phyloP scores from a whole-genome alignment of 306 rosid species.

The Pyrus communis region DNA sequence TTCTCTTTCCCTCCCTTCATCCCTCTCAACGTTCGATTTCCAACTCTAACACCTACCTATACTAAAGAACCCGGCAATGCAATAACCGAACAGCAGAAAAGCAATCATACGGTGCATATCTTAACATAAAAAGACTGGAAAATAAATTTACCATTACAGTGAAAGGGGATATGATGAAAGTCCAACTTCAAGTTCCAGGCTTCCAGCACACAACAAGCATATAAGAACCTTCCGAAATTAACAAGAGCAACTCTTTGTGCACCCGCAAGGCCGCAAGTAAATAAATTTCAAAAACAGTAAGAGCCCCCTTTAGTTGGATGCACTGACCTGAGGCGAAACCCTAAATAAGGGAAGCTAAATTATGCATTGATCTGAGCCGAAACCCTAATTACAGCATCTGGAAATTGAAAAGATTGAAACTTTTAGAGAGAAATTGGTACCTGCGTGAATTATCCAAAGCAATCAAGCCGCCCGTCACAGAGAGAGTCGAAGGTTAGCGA shows the following conservation, averaged over 20 bases:
- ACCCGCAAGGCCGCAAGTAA: constrained; percentile 8
- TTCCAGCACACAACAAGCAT: background rate
- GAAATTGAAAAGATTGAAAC: background rate
- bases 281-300: background rate
- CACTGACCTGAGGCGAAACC: background rate
- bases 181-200: background rate
- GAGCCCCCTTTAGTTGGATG: background rate
- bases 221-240: background rate
- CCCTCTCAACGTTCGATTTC: background rate
- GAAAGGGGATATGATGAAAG: background rate
- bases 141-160: constrained; percentile 9
- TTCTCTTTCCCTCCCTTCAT: background rate
- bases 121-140: background rate
- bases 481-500: background rate
- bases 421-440: background rate
- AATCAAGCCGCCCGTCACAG: background rate
- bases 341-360: background rate
- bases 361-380: background rate
- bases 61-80: background rate
- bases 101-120: background rate
- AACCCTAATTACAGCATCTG: background rate
- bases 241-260: background rate
- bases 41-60: background rate
- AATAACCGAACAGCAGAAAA: background rate
- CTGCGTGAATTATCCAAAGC: background rate